Evolutionary conservation across 2,329 filamentous ascomycete genomes (phyloP).

Genomic region (Zymoseptoria pseudotritici): DNA sequence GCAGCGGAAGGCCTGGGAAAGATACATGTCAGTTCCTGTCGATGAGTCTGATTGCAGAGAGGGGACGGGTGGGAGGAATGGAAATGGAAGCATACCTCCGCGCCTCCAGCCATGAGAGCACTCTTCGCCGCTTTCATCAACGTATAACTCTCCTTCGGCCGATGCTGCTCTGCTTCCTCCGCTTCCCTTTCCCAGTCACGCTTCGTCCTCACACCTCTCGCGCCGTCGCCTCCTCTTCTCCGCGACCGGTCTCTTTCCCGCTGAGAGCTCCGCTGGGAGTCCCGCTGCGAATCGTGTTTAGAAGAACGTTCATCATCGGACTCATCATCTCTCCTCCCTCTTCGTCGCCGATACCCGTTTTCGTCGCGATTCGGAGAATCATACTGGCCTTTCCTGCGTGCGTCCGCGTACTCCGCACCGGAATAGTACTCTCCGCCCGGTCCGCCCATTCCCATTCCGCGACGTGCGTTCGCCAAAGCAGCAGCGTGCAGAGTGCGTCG

Average conservation of each 20-base stretch:
- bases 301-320: background rate
- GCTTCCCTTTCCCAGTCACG: background rate
- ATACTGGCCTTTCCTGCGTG: background rate
- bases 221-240: background rate
- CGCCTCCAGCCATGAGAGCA: slow-evolving; percentile 4
- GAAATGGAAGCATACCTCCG: background rate
- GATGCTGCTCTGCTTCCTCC: slow-evolving; percentile 3
- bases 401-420: too few relatives aligned
- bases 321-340: background rate
- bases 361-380: background rate
- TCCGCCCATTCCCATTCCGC: background rate
- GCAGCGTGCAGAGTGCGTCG: background rate
- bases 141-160: slow-evolving; percentile 5
- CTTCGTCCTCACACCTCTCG: background rate
- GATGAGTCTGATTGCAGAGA: background rate
- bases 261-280: background rate
- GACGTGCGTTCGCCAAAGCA: background rate
- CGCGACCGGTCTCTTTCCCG: background rate
- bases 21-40: too few relatives aligned
- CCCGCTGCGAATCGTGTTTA: background rate
- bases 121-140: slow-evolving; percentile 8
- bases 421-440: background rate
- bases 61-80: background rate
- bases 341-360: background rate
- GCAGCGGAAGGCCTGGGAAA: slow-evolving; percentile 66